Conservation (phyloP, 2,329 filamentous ascomycete genomes). For the Calonectria pteridis region DNA sequence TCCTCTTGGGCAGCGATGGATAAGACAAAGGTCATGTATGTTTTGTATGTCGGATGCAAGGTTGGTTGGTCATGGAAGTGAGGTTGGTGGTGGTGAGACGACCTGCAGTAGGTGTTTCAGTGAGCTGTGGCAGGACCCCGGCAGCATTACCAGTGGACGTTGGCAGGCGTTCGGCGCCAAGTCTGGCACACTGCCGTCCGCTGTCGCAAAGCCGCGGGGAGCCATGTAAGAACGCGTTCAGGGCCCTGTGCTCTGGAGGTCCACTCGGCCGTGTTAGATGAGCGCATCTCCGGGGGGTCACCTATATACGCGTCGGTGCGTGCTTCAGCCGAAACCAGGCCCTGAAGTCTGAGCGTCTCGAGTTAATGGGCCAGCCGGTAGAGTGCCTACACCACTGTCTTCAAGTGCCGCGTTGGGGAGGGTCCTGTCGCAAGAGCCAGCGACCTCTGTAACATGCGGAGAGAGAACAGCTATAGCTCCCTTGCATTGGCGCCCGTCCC, state of each 20-base stretch:
- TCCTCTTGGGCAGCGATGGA: not conserved
- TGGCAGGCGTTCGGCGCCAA: not conserved
- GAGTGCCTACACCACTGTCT: not conserved
- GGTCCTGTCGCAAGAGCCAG: not conserved
- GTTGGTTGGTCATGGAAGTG: not conserved
- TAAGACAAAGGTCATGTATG: not conserved
- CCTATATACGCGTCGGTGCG: conserved; percentile 10
- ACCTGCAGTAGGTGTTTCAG: conserved; percentile 6
- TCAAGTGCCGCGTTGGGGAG: not conserved
- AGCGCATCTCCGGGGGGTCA: conserved; percentile 8
- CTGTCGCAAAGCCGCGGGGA: conserved; percentile 17
- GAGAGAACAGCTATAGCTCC: conserved; percentile 25
- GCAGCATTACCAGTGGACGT: not conserved
- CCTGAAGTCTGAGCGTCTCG: conserved; percentile 6
- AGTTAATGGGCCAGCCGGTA: not conserved
- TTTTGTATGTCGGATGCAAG: not conserved
- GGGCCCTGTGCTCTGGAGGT: not conserved
- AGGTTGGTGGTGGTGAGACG: conserved; percentile 5
- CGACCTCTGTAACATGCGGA: not conserved
- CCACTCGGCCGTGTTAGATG: conserved; percentile 10
- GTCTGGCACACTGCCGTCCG: not conserved
- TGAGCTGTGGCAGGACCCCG: not conserved
- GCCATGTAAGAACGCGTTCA: conserved; percentile 21
- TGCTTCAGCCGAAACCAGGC: conserved; percentile 9
- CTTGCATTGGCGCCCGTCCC: conserved; percentile 37